Base-by-base conservation (phyloP, 768 basidiomycete species). In the Tricholoma sp. region DNA sequence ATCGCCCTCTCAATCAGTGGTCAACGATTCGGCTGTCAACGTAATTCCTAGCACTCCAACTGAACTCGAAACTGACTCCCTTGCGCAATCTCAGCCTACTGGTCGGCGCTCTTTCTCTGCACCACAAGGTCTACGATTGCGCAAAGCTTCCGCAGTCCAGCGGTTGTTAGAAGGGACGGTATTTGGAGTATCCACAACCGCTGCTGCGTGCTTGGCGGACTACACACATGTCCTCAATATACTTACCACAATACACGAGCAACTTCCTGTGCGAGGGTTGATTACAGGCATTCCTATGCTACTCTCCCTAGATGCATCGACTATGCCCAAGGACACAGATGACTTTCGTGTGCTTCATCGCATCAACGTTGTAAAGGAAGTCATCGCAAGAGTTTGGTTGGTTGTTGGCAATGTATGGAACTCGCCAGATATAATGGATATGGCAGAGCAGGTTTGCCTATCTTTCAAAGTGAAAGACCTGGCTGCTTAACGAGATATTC, bases 241-340 rank as follows among this genome's bases (percentile, higher is more conserved):
- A 29, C 77, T 96, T 35, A 78, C 75, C 5, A 79, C 81, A 3
- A 76, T 91, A 24, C 86, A 92, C 51, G 76, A 86, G 59, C 78
- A 86, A 51, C 69, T 91, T n/a, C 93, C 94, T 1, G 72, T 87
- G 24, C 83, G 87, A 41, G 88, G 85, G 2, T 63, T 96, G 39
- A 71, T 94, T 16, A 83, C 85, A 2, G 90, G 92, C 19, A 72
- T 91, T 32, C 94, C 94, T 4, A 94, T 97, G 91, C 70, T 97
- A 24, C 67, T 91, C n/a, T 85, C 89, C 1, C 69, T 96, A 51
- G 83, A 90, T 55, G 69, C 64, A 6, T 81, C 81, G 9, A 72
- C 81, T 3, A 75, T 75, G 32, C 63, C 75, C 24, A 74, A 76
- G n/a, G 73, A 76, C 16, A 64, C 66, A 10, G 70, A 73, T 31